A percentile compares a stretch with the other conserved stretches of the same genome.
Evolutionary conservation across 805 yeast species (phyloP).

Genomic region (Lipomyces spencermartinsiae): DNA sequence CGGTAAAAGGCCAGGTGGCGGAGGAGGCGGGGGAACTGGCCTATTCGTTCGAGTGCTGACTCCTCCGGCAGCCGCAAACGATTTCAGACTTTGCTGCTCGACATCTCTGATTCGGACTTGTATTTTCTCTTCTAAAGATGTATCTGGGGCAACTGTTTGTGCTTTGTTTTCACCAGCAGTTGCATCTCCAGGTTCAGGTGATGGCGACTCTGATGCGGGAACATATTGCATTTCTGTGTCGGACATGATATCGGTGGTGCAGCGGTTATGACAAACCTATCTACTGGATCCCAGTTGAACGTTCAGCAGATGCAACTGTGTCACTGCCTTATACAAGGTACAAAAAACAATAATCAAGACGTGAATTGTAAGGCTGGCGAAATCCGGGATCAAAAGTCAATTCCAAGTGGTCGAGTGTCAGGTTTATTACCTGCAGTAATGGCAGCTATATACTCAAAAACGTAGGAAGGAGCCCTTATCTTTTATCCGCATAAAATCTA

Average conservation of each 20-base stretch:
- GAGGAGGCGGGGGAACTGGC: conserved; percentile 27
- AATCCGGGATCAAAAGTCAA: not conserved
- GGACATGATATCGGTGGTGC: not conserved
- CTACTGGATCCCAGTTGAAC: not conserved
- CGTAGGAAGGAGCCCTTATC: not conserved
- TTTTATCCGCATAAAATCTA: not conserved
- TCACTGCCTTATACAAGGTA: not conserved
- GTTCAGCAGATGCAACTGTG: not conserved
- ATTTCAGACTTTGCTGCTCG: conserved; percentile 10
- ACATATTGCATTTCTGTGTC: conserved; percentile 10
- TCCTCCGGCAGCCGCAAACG: conserved; percentile 7
- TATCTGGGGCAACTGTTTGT: not conserved
- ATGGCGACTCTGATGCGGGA: conserved; percentile 7
- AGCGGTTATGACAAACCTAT: not conserved
- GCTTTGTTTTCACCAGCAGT: not conserved
- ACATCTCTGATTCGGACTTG: conserved; percentile 13
- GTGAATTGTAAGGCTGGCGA: not conserved
- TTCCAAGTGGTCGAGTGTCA: not conserved
- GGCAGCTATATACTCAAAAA: not conserved
- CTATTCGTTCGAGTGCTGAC: conserved; percentile 16
- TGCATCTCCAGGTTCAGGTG: not conserved
- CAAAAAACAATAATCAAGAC: not conserved
- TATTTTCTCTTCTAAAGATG: conserved; percentile 11
- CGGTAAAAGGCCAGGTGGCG: conserved; percentile 13
- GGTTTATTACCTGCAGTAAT: not conserved